These are phyloP conservation scores for Aureobasidium vineae DNA, from an alignment of 2,329 filamentous ascomycete species.

Conservation along the genomic window DNA sequence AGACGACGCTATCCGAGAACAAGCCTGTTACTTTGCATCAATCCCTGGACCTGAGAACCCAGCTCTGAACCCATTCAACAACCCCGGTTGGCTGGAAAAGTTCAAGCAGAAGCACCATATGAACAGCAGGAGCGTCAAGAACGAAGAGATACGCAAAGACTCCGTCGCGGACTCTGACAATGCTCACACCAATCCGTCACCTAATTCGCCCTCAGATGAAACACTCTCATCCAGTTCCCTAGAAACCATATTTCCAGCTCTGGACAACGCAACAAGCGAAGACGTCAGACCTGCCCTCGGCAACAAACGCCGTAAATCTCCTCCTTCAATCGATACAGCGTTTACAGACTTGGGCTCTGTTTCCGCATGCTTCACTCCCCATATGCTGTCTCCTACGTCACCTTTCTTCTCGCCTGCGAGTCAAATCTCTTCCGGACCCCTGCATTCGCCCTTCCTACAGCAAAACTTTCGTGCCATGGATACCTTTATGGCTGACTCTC, in stretches of 20 bases:
- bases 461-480: conserved; percentile 80
- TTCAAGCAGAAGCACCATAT: conserved; percentile 87
- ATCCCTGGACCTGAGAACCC: conserved; percentile 70
- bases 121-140: conserved; percentile 39
- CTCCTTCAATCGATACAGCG: conserved; percentile 64
- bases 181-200: conserved; percentile 63
- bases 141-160: conserved; percentile 14
- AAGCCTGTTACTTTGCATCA: conserved; percentile 76
- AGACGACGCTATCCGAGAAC: conserved; percentile 80
- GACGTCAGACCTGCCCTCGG: not conserved
- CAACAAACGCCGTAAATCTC: conserved; percentile 16
- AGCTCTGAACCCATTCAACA: conserved; percentile 58
- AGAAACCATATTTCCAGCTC: not conserved
- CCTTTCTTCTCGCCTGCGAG: conserved; percentile 77
- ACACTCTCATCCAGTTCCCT: not conserved
- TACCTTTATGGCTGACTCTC: conserved; percentile 50
- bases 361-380: conserved; percentile 59
- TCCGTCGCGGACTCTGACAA: conserved; percentile 28
- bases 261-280: not conserved
- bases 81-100: conserved; percentile 81
- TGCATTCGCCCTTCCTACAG: conserved; percentile 45
- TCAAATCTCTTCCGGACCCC: not conserved
- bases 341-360: conserved; percentile 62
- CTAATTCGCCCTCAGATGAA: conserved; percentile 63
- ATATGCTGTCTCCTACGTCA: conserved; percentile 69